Conservation (phyloP, 2,329 filamentous ascomycete genomes). For the Pseudocercospora fijiensis region DNA sequence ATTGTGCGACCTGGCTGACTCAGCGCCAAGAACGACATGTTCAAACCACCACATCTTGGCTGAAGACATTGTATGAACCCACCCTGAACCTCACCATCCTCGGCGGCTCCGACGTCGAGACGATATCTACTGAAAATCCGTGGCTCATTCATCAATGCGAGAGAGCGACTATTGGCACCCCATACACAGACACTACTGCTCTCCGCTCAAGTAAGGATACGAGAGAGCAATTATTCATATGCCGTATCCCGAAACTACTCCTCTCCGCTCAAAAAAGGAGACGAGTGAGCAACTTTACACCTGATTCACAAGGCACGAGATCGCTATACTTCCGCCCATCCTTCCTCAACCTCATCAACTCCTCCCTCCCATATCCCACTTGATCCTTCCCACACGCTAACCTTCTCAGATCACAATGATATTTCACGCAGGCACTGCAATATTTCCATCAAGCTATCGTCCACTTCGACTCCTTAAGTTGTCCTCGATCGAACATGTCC, state of each 20-base stretch:
- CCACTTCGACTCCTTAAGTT: not conserved
- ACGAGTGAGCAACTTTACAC: no score
- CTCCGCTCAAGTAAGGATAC: no score
- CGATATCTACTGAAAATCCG: not conserved
- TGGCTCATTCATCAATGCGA: not conserved
- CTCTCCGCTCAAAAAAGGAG: no score
- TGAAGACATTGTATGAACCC: not conserved
- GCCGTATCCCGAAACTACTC: no score
- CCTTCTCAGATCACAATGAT: not conserved
- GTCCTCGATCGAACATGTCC: not conserved
- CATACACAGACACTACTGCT: no score
- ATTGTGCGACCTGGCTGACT: not conserved
- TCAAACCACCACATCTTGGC: not conserved
- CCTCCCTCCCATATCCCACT: not conserved
- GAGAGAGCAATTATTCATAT: no score
- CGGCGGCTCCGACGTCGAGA: not conserved
- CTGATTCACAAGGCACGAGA: no score
- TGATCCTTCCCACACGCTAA: not conserved
- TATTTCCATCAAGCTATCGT: not conserved
- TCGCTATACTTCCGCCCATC: no score
- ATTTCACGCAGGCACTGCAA: not conserved
- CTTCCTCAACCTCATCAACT: no score
- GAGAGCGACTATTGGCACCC: not conserved
- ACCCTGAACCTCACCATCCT: no score
- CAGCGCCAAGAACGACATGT: not conserved